These are phyloP conservation scores for Diversispora eburnea DNA, from an alignment of 192 early-diverging fungal genomes.

Conservation along the genomic window DNA sequence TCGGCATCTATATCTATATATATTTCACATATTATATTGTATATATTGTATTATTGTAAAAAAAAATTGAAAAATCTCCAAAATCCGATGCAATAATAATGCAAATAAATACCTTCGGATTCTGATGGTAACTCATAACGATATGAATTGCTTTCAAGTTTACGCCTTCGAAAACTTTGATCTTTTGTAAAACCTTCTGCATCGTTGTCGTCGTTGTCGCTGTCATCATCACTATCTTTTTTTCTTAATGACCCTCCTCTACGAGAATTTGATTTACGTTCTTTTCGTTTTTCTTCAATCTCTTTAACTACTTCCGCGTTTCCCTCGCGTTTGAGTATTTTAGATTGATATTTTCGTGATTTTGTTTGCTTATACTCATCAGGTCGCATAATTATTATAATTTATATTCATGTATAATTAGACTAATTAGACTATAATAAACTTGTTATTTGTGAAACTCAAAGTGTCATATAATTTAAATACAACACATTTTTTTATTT, in stretches of 20 bases:
- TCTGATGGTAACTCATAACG: background rate
- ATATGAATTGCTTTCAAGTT: background rate
- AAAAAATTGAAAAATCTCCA: too few relatives aligned
- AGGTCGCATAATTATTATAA: background rate
- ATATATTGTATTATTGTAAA: too few relatives aligned
- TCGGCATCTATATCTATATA: background rate
- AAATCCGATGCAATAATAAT: background rate
- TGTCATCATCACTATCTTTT: background rate
- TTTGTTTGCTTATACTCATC: background rate
- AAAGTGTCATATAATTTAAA: too few relatives aligned
- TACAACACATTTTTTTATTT: too few relatives aligned
- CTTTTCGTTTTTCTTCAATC: conserved; percentile 3
- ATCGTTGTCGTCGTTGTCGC: background rate
- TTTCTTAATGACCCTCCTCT: background rate
- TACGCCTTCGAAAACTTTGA: background rate
- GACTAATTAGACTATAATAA: too few relatives aligned
- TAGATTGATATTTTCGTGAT: conserved; percentile 2
- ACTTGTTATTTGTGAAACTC: too few relatives aligned
- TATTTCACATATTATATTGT: too few relatives aligned
- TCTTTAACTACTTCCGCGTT: background rate
- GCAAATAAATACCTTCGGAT: background rate
- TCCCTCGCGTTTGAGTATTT: background rate
- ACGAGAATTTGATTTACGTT: background rate
- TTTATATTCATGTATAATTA: too few relatives aligned
- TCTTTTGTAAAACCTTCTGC: background rate